phyloP scores from a whole-genome alignment of 2,329 filamentous ascomycete genomes.

The Alternaria solani region DNA sequence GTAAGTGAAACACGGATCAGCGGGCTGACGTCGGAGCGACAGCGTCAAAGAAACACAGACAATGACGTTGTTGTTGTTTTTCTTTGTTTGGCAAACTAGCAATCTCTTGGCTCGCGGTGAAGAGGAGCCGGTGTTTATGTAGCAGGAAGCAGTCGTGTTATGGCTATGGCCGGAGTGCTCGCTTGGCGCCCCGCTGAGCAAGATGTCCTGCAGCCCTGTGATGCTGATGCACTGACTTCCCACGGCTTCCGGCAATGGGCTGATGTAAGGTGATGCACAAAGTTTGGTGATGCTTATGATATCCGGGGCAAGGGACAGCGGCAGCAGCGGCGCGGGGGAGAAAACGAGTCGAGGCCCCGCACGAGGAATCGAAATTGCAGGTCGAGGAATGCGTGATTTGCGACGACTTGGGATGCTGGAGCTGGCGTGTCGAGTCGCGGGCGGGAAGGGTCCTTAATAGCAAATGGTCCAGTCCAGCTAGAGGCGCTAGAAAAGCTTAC shows the following conservation, averaged over 20 bases:
- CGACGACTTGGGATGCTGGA: neutral
- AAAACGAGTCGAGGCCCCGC: slow-evolving; percentile 2
- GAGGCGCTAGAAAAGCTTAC: slow-evolving; percentile 33
- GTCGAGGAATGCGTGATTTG: slow-evolving; percentile 2
- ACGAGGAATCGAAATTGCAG: neutral
- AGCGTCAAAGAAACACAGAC: slow-evolving; percentile 28
- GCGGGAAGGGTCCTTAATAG: slow-evolving; percentile 24
- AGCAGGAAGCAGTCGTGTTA: slow-evolving; percentile 23
- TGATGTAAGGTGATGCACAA: slow-evolving; percentile 22
- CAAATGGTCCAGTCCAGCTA: slow-evolving; percentile 17
- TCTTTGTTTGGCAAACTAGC: slow-evolving; percentile 2
- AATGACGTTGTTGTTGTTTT: slow-evolving; percentile 9
- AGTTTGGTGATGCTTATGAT: slow-evolving; percentile 30
- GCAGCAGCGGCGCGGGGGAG: neutral
- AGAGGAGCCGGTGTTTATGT: slow-evolving; percentile 28
- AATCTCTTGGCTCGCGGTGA: slow-evolving; percentile 7
- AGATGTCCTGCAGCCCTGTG: slow-evolving; percentile 27
- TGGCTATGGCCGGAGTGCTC: slow-evolving; percentile 13
- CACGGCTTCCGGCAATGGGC: slow-evolving; percentile 40
- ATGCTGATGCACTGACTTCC: slow-evolving; percentile 26
- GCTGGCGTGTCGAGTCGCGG: slow-evolving; percentile 10
- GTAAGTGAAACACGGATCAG: slow-evolving; percentile 38
- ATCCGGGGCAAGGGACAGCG: slow-evolving; percentile 2
- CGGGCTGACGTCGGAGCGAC: slow-evolving; percentile 36
- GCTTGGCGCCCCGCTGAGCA: slow-evolving; percentile 39